Base-by-base conservation (phyloP, 495 filamentous ascomycete species). In the Pyrenula aspistea region DNA sequence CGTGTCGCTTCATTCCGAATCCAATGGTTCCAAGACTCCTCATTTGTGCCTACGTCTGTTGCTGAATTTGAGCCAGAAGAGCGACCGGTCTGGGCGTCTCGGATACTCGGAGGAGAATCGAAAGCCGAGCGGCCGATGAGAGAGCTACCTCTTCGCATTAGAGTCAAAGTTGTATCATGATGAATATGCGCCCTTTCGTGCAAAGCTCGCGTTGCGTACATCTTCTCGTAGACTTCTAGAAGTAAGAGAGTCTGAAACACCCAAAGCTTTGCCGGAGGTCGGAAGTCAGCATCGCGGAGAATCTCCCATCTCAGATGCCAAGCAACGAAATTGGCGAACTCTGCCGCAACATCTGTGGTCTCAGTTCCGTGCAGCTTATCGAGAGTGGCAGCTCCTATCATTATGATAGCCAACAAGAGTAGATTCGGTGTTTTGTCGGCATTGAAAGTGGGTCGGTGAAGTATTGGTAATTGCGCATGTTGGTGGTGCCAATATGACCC, bases 181-280 rank as follows among this genome's bases (percentile, higher is more conserved):
- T 96, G 92, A 36, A 98, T 96, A 61, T 97, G 93, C 4, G 92
- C 93, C 59, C 93, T 83, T 71, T 98, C 93, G 70, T 98, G 93
- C 23, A 97, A 77, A 42, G 87, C 83, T 51, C 91, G 78, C 0
- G 90, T 95, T 23, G 89, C 90, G 65, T 91, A 96, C 82, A 93
- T 89, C 76, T 98, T 98, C 72, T 98, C 93, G 66, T 93, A 96
- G 0, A 95, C 76, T 63, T 98, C 93, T 49, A 98, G 76, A 4
- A 98, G 74, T 12, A 98, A 68, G 48, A 97, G 73, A 0, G 93
- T 86, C 66, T 98, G 93, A 69, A 97, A 96, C 20, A 95, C 81
- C 93, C 93, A 98, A n/a, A 98, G 76, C 70, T 95, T 93, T 15
- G 93, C 93, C 2, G 93, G 92, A 8, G 93, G 91, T n/a, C 86